phyloP scores from a whole-genome alignment of 2,329 filamentous ascomycete species.

The Apiospora aurea region DNA sequence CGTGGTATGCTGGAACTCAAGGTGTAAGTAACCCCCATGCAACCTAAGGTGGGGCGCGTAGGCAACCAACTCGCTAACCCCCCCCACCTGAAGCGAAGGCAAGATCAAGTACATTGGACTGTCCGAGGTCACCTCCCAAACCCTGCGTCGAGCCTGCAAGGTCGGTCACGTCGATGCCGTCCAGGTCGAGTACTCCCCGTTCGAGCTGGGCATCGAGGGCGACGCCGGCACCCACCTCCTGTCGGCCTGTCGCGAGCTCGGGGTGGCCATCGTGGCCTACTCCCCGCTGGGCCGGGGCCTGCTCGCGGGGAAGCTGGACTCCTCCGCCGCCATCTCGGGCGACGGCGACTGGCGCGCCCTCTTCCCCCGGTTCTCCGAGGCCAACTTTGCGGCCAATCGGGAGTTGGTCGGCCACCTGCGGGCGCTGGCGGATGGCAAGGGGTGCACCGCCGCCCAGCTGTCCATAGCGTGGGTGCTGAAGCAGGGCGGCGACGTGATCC shows the following conservation, averaged over 20 bases:
- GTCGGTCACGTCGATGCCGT: slow-evolving; percentile 56
- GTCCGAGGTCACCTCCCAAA: slow-evolving; percentile 54
- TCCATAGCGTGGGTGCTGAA: slow-evolving; percentile 60
- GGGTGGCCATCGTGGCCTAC: slow-evolving; percentile 63
- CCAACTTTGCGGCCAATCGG: slow-evolving; percentile 58
- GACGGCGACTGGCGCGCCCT: slow-evolving; percentile 39
- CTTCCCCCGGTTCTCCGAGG: slow-evolving; percentile 50
- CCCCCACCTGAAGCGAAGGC: slow-evolving; percentile 46
- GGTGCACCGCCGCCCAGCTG: slow-evolving; percentile 58
- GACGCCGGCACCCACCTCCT: slow-evolving; percentile 54
- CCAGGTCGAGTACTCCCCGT: slow-evolving; percentile 63
- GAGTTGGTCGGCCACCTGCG: slow-evolving; percentile 38
- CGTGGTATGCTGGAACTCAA: slow-evolving; percentile 56
- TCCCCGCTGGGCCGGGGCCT: slow-evolving; percentile 66
- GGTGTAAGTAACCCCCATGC: slow-evolving; percentile 36
- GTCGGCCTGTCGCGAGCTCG: slow-evolving; percentile 62
- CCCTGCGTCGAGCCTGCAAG: slow-evolving; percentile 54
- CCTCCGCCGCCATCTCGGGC: background rate
- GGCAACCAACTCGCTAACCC: background rate
- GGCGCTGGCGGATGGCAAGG: slow-evolving; percentile 40
- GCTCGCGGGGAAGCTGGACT: slow-evolving; percentile 52
- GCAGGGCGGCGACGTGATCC: slow-evolving; percentile 52
- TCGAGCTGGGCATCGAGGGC: slow-evolving; percentile 65
- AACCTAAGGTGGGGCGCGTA: background rate
- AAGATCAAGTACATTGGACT: slow-evolving; percentile 66